Conservation (phyloP, 352 stramenopile species). For the Pythium aphanidermatum region DNA sequence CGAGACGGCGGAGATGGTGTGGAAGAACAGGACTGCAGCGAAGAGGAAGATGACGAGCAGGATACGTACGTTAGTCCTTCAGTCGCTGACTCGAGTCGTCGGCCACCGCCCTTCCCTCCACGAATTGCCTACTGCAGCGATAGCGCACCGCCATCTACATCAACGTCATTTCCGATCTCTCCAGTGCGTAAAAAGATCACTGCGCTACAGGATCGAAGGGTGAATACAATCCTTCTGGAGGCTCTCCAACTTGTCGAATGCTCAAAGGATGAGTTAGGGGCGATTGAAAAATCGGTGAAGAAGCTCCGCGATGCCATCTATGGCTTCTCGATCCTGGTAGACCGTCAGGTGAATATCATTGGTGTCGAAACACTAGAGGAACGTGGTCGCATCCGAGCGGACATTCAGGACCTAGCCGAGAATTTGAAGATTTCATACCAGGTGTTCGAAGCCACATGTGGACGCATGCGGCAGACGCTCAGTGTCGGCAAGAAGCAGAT, state of each 20-base stretch:
- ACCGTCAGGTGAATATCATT: slow-evolving; percentile 71
- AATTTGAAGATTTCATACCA: slow-evolving; percentile 49
- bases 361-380: slow-evolving; percentile 36
- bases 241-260: slow-evolving; percentile 60
- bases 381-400: slow-evolving; percentile 36
- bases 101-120: slow-evolving; percentile 7
- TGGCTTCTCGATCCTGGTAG: slow-evolving; percentile 62
- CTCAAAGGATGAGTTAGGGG: slow-evolving; percentile 43
- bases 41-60: neutral
- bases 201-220: slow-evolving; percentile 40
- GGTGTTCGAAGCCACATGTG: slow-evolving; percentile 44
- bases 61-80: slow-evolving; percentile 3
- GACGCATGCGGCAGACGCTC: slow-evolving; percentile 57
- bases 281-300: slow-evolving; percentile 53
- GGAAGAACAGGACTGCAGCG: neutral
- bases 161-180: too few species aligned
- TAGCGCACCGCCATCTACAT: neutral
- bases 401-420: slow-evolving; percentile 58
- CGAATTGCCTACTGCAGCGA: slow-evolving; percentile 6
- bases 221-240: slow-evolving; percentile 55
- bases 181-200: slow-evolving; percentile 58
- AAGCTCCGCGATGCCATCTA: slow-evolving; percentile 53
- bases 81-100: slow-evolving; percentile 4
- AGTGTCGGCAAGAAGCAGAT: slow-evolving; percentile 40
- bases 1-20: neutral